phyloP scores from a whole-genome alignment of 768 basidiomycete species.

The Phylloporus sp. region DNA sequence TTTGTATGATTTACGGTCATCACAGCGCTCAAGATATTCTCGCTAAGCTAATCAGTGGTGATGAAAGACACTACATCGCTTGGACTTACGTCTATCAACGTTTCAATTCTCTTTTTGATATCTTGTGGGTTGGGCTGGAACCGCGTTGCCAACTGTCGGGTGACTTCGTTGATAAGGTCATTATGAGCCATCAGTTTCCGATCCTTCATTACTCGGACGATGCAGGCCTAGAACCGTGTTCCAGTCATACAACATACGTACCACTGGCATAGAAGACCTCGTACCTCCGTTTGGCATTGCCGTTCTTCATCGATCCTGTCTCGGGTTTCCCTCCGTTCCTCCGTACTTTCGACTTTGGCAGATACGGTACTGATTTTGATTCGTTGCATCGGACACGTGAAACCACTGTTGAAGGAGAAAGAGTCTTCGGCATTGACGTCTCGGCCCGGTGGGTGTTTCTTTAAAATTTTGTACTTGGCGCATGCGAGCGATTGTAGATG shows the following conservation, averaged over 20 bases:
- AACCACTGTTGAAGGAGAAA: constrained; percentile 86
- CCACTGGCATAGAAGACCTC: constrained; percentile 12
- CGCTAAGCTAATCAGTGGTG: constrained; percentile 43
- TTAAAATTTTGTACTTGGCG: constrained; percentile 87
- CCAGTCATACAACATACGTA: background rate
- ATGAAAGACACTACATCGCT: background rate
- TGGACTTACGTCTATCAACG: constrained; percentile 77
- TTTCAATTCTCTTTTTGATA: constrained; percentile 93
- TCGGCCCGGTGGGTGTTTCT: constrained; percentile 84
- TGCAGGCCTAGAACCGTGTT: constrained; percentile 70
- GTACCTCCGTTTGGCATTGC: constrained; percentile 82
- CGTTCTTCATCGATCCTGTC: constrained; percentile 91
- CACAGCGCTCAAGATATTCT: constrained; percentile 90
- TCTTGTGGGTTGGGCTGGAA: constrained; percentile 82
- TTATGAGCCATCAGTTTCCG: constrained; percentile 85
- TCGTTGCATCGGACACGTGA: constrained; percentile 75
- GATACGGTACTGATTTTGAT: constrained; percentile 92
- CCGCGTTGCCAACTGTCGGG: constrained; percentile 73
- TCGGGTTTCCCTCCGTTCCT: constrained; percentile 87
- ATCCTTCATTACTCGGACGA: constrained; percentile 97
- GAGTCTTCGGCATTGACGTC: constrained; percentile 72
- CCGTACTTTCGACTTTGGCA: constrained; percentile 77
- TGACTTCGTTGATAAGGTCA: constrained; percentile 87
- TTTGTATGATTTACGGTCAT: constrained; percentile 83
- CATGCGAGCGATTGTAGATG: constrained; percentile 95